phyloP scores from a whole-genome alignment of 1,139 yeast species.

The Blastobotrys capitulatus region DNA sequence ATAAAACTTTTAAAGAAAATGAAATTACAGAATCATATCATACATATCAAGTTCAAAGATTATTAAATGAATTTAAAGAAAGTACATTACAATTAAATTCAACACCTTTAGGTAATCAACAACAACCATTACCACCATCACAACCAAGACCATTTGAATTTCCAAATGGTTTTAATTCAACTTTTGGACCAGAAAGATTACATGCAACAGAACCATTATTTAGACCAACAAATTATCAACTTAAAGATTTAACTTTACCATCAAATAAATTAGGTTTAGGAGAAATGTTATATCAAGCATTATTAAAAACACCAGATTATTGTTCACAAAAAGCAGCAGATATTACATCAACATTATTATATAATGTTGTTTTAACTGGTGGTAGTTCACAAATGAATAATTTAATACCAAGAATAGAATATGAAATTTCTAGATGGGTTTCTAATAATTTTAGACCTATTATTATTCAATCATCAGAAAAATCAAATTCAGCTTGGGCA shows the following conservation, averaged over 20 bases:
- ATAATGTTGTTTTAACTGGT: slow-evolving; percentile 86
- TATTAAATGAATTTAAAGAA: slow-evolving; percentile 60
- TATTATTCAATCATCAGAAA: slow-evolving; percentile 80
- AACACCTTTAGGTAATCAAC: slow-evolving; percentile 37
- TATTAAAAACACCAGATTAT: slow-evolving; percentile 10
- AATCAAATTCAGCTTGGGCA: slow-evolving; percentile 85
- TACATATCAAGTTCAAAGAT: slow-evolving; percentile 34
- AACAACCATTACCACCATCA: slow-evolving; percentile 18
- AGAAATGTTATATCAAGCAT: slow-evolving; percentile 49
- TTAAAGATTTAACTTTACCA: slow-evolving; percentile 21
- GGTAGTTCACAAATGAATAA: slow-evolving; percentile 83
- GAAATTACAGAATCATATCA: slow-evolving; percentile 31
- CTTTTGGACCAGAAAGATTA: slow-evolving; percentile 62
- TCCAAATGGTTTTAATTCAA: slow-evolving; percentile 63
- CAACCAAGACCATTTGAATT: slow-evolving; percentile 62
- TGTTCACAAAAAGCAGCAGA: slow-evolving; percentile 6
- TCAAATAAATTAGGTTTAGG: slow-evolving; percentile 49
- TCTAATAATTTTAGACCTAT: slow-evolving; percentile 53
- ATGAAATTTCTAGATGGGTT: slow-evolving; percentile 63
- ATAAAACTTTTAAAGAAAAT: slow-evolving; percentile 26
- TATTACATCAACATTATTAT: slow-evolving; percentile 52
- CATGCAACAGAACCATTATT: slow-evolving; percentile 75
- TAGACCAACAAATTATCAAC: slow-evolving; percentile 37
- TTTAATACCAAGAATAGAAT: slow-evolving; percentile 67
- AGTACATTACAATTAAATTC: slow-evolving; percentile 46